Evolutionary conservation across 2,329 filamentous ascomycete genomes (phyloP), one percentile per base, ranked within the genome.

Genomic region (Parafenestella ontariensis): DNA sequence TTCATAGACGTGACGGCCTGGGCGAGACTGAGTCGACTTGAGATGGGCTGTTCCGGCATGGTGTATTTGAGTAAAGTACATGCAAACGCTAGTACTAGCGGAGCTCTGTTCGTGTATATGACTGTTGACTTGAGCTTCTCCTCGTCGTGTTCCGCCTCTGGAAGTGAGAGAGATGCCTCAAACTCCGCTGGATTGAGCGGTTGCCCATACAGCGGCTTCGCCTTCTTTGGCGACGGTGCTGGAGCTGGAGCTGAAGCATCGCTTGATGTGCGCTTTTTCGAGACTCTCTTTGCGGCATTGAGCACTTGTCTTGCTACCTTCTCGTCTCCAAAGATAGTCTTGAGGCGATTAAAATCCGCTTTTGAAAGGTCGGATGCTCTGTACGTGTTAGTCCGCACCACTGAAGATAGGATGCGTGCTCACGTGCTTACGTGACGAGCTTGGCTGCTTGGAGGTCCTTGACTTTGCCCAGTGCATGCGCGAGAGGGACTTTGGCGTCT

Each of bases 1-100:
- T 94, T 95, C 24, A 87, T 87, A 70, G 90, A 93, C 15, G 96
- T 90, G 1, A 95, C 87, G 0, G 90, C 91, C 74, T 96, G 92
- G 0, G 88, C 90, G 18, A 96, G 79, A 69, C 91, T 96, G 18
- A 96, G 78, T 42, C 91, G 83, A 70, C 91, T 94, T n/a, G 90
- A 95, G 3, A 88, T 81, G 3, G 92, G 92, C 71, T 96, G 92
- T 62, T 90, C 88, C 0, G 92, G 90, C 88, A 93, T 94, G 0
- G 91, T 96, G 69, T 89, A 87, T 41, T 89, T 88, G 42, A 96
- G 72, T 44, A 94, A 71, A 55, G 87, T 85, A 13, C 92, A 84
- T 0, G 89, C 87, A 74, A 96, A 96, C 0, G 91, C 91, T 5
- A 96, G 81, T 1, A 96, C 87, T 1, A 96, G 78, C 1, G 92